Evolutionary conservation across 768 basidiomycete genomes (phyloP).

Genomic region (Kondoa subrosea): DNA sequence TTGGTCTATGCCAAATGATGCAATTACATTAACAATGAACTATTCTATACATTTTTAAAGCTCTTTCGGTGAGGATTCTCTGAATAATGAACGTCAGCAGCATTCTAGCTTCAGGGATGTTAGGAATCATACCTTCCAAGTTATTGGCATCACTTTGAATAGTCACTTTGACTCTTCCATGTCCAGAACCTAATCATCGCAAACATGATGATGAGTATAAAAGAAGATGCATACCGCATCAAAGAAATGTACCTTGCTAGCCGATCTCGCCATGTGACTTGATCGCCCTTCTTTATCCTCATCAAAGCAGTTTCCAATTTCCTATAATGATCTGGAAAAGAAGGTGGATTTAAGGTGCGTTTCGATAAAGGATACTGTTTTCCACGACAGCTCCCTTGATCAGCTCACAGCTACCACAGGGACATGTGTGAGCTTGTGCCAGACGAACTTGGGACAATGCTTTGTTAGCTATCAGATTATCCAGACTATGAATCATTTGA

Average conservation of each 20-base stretch:
- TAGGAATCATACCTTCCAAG: no score
- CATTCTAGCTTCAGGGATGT: no score
- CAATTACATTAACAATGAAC: no score
- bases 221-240: not conserved
- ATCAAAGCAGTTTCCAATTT: not conserved
- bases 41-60: no score
- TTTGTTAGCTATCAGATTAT: not conserved
- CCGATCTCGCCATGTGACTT: not conserved
- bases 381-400: not conserved
- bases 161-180: slow-evolving; percentile 1
- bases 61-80: no score
- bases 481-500: not conserved
- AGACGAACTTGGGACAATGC: not conserved
- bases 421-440: no score
- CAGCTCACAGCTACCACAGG: not conserved
- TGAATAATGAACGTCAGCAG: no score
- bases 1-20: no score
- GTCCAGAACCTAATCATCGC: not conserved
- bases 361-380: not conserved
- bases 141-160: no score
- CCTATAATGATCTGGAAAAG: not conserved
- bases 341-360: not conserved
- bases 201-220: not conserved
- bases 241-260: not conserved
- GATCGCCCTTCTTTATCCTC: not conserved